A percentile compares a stretch with the other conserved stretches of the same genome.
Conservation (phyloP, 2,329 filamentous ascomycete species). For the Hypoxylon sp. region DNA sequence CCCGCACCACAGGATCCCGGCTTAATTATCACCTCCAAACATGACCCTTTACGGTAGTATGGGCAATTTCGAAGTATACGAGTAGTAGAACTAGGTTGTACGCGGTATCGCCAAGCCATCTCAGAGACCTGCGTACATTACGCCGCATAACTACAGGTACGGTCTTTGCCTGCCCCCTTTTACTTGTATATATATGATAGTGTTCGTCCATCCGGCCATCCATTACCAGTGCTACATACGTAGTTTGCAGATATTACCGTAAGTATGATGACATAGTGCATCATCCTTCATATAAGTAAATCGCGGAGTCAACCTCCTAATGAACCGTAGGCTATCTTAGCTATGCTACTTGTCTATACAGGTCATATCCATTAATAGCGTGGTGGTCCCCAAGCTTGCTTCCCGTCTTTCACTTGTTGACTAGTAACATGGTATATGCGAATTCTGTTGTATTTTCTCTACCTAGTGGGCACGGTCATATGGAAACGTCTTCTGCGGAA, state of each 20-base stretch:
- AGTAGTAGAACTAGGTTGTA: slow-evolving; percentile 1
- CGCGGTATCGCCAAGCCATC: slow-evolving; percentile 29
- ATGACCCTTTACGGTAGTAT: background rate
- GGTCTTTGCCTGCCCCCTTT: background rate
- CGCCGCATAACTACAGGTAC: slow-evolving; percentile 13
- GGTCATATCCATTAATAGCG: background rate
- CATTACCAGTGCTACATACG: slow-evolving; percentile 22
- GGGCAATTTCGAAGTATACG: background rate
- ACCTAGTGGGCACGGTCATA: background rate
- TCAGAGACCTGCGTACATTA: slow-evolving; percentile 6
- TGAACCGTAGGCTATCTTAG: background rate
- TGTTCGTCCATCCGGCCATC: background rate
- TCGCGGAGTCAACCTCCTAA: slow-evolving; percentile 27
- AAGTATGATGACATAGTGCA: slow-evolving; percentile 34
- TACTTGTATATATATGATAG: slow-evolving; percentile 14
- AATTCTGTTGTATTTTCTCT: background rate
- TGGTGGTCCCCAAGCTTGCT: background rate
- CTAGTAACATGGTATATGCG: background rate
- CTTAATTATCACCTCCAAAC: slow-evolving; percentile 17
- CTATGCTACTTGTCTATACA: background rate
- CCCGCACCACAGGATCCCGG: slow-evolving; percentile 11
- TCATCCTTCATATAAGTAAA: slow-evolving; percentile 30
- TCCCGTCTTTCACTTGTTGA: slow-evolving; percentile 1
- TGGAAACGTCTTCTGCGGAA: background rate
- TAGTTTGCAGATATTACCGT: slow-evolving; percentile 14